Evolutionary conservation across 768 basidiomycete species (phyloP), one percentile per base, ranked within the genome.

Genomic region (Collybia nuda): DNA sequence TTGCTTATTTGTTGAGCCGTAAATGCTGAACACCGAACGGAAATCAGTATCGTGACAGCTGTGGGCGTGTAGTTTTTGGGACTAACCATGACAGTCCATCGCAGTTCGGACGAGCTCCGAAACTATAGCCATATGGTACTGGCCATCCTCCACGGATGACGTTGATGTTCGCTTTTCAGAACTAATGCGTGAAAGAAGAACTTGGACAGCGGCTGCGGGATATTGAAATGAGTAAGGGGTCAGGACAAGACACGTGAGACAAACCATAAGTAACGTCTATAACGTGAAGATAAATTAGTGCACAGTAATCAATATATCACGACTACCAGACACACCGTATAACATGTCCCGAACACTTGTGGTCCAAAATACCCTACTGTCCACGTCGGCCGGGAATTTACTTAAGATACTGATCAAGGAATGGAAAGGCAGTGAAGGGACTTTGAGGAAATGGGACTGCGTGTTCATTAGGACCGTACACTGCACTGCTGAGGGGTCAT

Each of bases 381-480:
- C 88, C 19, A 80, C 72, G 56, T 91, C 88, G 21, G 77, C 69
- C 1, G 90, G 91, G 68, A 92, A 90, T 67, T 91, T 93, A 56
- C 78, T 79, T 52, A 93, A 62, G 47, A 90, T 76, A 52, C 86
- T 86, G 52, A 84, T 76, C 40, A 93, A 75, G n/a, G 79, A 82
- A 63, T 91, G 81, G 73, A 88, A 92, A 0, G 91, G 91, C 39
- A 93, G 75, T 2, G 81, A 85, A 2, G 90, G 85, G 22, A 88
- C 88, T 71, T 93, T 93, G 58, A 93, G 72, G 73, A 93, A 93
- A 63, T 90, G 91, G 15, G 88, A 85, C 88, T 92, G 57, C 35
- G 44, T 9, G 19, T 12, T 15, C 24, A 44, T 65, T n/a, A 71
- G 41, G 23, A 11, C 15, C 6, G 40, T 32, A 24, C 19, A 40